Percentiles rank a stretch among this genome's conserved stretches.
Conservation (phyloP, 1,284 basidiomycete species). For the Naganishia sp. region DNA sequence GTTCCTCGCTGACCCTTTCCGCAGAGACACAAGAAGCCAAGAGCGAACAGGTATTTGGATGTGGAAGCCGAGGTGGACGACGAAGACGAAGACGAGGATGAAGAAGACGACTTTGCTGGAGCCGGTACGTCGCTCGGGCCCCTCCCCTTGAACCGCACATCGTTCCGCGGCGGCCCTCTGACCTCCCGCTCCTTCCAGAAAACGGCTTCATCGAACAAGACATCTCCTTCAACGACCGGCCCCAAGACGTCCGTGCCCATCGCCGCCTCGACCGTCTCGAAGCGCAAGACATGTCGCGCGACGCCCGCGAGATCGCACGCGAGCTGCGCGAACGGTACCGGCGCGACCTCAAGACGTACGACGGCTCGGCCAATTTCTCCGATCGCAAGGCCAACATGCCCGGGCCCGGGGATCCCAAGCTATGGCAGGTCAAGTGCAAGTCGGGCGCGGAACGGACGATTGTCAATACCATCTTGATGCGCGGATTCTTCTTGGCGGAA, state of each 20-base stretch:
- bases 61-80: slow-evolving; percentile 91
- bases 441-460: slow-evolving; percentile 89
- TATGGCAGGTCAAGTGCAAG: slow-evolving; percentile 96
- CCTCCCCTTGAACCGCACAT: background rate
- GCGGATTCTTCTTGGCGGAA: slow-evolving; percentile 65
- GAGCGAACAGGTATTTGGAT: slow-evolving; percentile 83
- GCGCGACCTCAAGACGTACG: slow-evolving; percentile 69
- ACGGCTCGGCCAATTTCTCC: slow-evolving; percentile 88
- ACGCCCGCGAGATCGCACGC: slow-evolving; percentile 82
- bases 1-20: slow-evolving; percentile 54
- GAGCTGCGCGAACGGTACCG: slow-evolving; percentile 80
- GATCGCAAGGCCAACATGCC: slow-evolving; percentile 97
- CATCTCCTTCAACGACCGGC: slow-evolving; percentile 64
- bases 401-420: slow-evolving; percentile 87
- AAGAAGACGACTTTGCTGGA: slow-evolving; percentile 76
- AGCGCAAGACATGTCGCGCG: slow-evolving; percentile 76
- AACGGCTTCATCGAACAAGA: slow-evolving; percentile 77
- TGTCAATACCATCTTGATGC: slow-evolving; percentile 91
- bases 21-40: slow-evolving; percentile 61
- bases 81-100: slow-evolving; percentile 93
- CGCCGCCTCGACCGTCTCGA: slow-evolving; percentile 74
- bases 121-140: slow-evolving; percentile 57
- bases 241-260: slow-evolving; percentile 65
- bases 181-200: slow-evolving; percentile 19
- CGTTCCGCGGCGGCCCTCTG: background rate